Evolutionary conservation across 2,329 filamentous ascomycete genomes (phyloP).

Genomic region (Microascus cirrosus): DNA sequence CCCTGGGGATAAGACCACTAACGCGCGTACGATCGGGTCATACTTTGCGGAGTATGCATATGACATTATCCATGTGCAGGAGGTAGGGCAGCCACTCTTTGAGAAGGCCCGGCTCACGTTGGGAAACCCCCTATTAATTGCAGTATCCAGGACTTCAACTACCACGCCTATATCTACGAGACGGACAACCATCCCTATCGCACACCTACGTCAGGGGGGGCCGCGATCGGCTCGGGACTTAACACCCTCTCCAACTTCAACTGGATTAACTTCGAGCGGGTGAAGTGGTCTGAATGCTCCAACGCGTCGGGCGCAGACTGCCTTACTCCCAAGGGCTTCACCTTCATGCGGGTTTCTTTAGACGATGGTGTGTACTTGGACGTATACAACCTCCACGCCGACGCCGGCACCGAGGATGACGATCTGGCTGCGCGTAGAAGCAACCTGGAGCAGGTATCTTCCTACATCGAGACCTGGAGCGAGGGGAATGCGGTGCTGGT

Average conservation of each 20-base stretch:
- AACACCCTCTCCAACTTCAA: conserved; percentile 51
- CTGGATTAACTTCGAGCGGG: conserved; percentile 43
- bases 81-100: conserved; percentile 22
- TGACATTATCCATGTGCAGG: conserved; percentile 55
- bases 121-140: background rate
- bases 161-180: conserved; percentile 50
- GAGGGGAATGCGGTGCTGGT: conserved; percentile 50
- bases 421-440: conserved; percentile 45
- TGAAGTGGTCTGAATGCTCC: conserved; percentile 49
- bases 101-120: background rate
- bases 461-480: conserved; percentile 44
- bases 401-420: conserved; percentile 43
- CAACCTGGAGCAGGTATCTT: conserved; percentile 48
- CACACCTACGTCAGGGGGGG: conserved; percentile 54
- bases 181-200: conserved; percentile 48
- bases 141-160: conserved; percentile 47
- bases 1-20: conserved; percentile 48
- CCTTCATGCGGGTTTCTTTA: conserved; percentile 48
- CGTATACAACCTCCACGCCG: conserved; percentile 55
- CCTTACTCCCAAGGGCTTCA: conserved; percentile 59
- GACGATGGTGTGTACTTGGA: conserved; percentile 45
- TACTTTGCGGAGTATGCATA: conserved; percentile 45
- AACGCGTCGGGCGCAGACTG: conserved; percentile 46
- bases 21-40: conserved; percentile 43
- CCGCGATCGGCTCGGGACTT: conserved; percentile 50